Percentiles rank a stretch among this genome's conserved stretches.
Conservation (phyloP, 108 stramenopile genomes). For the Ochromonas danica region DNA sequence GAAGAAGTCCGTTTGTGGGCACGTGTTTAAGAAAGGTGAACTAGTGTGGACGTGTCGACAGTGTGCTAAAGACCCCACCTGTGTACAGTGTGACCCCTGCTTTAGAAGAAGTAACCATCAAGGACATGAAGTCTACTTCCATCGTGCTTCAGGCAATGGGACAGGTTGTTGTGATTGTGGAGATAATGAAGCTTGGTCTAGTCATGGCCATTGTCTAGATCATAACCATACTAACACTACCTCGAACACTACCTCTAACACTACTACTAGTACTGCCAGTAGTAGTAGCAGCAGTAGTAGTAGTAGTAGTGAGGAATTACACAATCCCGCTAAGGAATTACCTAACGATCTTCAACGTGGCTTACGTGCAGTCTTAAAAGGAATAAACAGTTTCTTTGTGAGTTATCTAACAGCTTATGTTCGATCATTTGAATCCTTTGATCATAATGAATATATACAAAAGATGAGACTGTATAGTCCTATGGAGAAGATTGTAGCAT, state of each 20-base stretch:
- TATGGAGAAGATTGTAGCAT: constrained; percentile 53
- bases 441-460: neutral
- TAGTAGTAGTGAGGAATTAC: constrained; percentile 37
- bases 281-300: neutral
- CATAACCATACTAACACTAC: constrained; percentile 64
- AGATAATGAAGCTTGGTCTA: constrained; percentile 89
- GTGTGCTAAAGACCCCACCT: constrained; percentile 92
- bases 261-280: no score
- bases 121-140: constrained; percentile 93
- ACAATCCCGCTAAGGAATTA: constrained; percentile 43
- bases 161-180: constrained; percentile 97
- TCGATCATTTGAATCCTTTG: neutral
- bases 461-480: no score
- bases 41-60: constrained; percentile 97
- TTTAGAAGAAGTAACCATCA: constrained; percentile 77
- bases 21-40: constrained; percentile 85
- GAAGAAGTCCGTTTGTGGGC: constrained; percentile 33
- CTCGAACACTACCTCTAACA: no score
- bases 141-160: constrained; percentile 84
- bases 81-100: constrained; percentile 91
- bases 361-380: constrained; percentile 22
- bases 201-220: constrained; percentile 74
- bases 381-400: neutral
- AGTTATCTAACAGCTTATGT: neutral
- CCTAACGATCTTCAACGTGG: constrained; percentile 33